Conservation (phyloP, 2,329 filamentous ascomycete genomes). For the Diaporthe caulivora region DNA sequence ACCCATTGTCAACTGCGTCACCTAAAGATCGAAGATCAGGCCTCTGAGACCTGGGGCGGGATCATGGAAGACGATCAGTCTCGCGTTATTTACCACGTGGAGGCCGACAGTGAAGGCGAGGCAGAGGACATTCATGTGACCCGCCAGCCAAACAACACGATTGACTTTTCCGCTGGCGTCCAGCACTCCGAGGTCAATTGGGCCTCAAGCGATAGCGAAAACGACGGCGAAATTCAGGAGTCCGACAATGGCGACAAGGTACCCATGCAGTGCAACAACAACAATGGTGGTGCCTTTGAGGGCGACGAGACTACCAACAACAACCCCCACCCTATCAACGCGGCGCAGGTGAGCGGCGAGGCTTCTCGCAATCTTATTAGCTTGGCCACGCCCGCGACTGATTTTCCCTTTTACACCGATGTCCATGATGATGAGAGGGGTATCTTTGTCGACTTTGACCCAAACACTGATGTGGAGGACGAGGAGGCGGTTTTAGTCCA, state of each 20-base stretch:
- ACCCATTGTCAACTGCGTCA: not conserved
- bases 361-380: too few relatives aligned
- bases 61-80: not conserved
- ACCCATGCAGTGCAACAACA: not conserved
- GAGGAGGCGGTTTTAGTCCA: not conserved
- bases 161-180: not conserved
- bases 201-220: not conserved
- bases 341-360: not conserved
- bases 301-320: not conserved
- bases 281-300: too few relatives aligned
- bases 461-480: not conserved
- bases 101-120: not conserved
- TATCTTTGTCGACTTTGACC: not conserved
- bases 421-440: not conserved
- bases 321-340: not conserved
- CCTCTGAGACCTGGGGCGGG: not conserved
- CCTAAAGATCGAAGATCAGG: not conserved
- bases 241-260: not conserved
- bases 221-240: not conserved
- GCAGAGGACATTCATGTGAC: not conserved
- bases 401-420: not conserved
- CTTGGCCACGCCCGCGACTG: too few relatives aligned
- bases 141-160: not conserved
- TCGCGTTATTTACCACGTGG: not conserved
- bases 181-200: not conserved